Evolutionary conservation across 768 basidiomycete species (phyloP).

Genomic region (Mycena pura): DNA sequence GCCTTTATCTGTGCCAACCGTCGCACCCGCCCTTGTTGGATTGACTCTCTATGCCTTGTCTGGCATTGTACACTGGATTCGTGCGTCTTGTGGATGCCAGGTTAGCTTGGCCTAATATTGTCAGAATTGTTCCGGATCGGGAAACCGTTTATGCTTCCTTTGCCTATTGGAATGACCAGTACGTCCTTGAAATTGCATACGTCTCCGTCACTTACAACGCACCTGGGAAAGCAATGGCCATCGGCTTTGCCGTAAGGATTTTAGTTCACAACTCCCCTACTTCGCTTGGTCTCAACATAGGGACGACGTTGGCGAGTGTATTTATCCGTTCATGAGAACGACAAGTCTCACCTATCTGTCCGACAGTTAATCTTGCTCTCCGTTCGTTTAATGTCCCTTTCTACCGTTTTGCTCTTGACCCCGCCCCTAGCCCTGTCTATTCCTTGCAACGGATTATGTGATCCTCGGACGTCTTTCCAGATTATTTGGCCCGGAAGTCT

Average conservation of each 20-base stretch:
- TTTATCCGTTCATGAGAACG: no score
- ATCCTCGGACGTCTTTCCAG: slow-evolving; percentile 4
- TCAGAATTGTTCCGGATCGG: slow-evolving; percentile 3
- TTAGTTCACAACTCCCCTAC: not conserved
- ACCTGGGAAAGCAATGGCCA: not conserved
- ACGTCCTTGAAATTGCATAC: not conserved
- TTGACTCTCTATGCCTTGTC: not conserved
- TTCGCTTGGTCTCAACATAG: not conserved
- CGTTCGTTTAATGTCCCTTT: not conserved
- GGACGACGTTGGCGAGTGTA: slow-evolving; percentile 1
- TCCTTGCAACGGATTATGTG: not conserved
- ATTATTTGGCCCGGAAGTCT: not conserved
- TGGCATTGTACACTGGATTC: not conserved
- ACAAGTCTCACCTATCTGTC: not conserved
- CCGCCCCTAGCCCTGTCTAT: slow-evolving; percentile 1
- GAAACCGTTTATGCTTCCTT: not conserved
- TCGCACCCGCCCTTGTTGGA: not conserved
- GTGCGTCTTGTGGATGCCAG: not conserved
- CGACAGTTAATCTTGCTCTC: slow-evolving; percentile 4
- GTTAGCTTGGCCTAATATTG: not conserved
- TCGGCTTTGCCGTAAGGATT: slow-evolving; percentile 1
- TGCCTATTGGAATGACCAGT: slow-evolving; percentile 4
- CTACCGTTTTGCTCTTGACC: not conserved
- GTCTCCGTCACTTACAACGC: not conserved
- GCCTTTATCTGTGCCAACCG: no score